Conservation (phyloP, 2,329 filamentous ascomycete genomes). For the Fusarium aywerte region DNA sequence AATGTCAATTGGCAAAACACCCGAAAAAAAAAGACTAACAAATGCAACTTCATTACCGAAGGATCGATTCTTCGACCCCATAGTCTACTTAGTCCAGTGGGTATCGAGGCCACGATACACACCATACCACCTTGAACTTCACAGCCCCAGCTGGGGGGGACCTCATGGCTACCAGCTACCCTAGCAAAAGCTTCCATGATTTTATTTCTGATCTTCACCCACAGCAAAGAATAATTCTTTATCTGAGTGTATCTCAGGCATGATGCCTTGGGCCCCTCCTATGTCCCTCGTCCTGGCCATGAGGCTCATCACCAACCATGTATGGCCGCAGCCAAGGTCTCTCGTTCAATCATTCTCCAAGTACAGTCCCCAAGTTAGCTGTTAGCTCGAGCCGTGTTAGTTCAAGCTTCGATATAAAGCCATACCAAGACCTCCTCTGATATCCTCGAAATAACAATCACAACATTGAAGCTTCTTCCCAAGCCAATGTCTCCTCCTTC, state of each 20-base stretch:
- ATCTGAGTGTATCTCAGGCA: constrained; percentile 1
- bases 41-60: constrained; percentile 18
- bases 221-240: background rate
- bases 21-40: constrained; percentile 1
- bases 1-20: background rate
- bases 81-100: constrained; percentile 6
- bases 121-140: constrained; percentile 26
- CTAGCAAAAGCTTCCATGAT: background rate
- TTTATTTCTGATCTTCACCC: background rate
- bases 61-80: constrained; percentile 12
- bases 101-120: background rate
- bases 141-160: constrained; percentile 33
- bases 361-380: background rate
- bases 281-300: constrained; percentile 23
- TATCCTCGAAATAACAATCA: background rate
- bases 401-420: constrained; percentile 38
- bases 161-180: constrained; percentile 10
- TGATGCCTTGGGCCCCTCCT: constrained; percentile 35
- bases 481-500: constrained; percentile 45
- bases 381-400: background rate
- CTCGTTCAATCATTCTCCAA: background rate
- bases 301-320: constrained; percentile 39
- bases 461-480: background rate
- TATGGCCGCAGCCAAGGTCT: constrained; percentile 34
- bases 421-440: constrained; percentile 9